Evolutionary conservation across 768 basidiomycete genomes (phyloP), one percentile per base, ranked within the genome.

Genomic region (Russula virescens): DNA sequence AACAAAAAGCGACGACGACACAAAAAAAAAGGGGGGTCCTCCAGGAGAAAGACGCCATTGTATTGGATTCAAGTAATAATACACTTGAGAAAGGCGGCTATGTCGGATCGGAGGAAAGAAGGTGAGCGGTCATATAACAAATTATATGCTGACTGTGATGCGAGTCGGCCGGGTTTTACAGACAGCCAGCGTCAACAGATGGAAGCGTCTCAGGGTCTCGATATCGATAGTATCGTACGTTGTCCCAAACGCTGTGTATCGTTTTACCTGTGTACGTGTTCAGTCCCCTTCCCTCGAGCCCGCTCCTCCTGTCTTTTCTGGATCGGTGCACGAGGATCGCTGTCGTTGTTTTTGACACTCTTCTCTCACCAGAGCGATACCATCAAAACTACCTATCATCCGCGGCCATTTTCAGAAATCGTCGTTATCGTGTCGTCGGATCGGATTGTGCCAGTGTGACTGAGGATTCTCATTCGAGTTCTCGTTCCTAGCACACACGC

Each of bases 191-290:
- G 43, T 19, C 28, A 55, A 10, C 25, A 19, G 25, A 38, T 42
- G 18, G 53, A 40, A 56, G 31, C 21, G 34, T 25, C 14, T 25
- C 31, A 9, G 38, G n/a, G 25, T 26, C 13, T 28, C 8, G 6
- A n/a, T n/a, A n/a, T 11, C 38, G 6, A 38, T 38, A n/a, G n/a
- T n/a, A n/a, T n/a, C n/a, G n/a, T 38, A 14, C 10, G 18, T 21
- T 51, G 31, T 8, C 8, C 31, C 31, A 31, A 8, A 31, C n/a
- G 38, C 21, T 5, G 21, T 18, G 34, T 4, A 31, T 35, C 47
- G 38, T 38, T 38, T 38, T 38, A 14, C 16, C 25, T 31, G 38
- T 54, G 62, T 63, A 59, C 58, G 58, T 63, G 58, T 60, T 59
- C 46, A 49, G 11, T 63, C 23, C 40, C 62, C 45, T 58, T 45